Evolutionary conservation across 352 stramenopile species (phyloP).

Genomic region (Pythium sukuiense): DNA sequence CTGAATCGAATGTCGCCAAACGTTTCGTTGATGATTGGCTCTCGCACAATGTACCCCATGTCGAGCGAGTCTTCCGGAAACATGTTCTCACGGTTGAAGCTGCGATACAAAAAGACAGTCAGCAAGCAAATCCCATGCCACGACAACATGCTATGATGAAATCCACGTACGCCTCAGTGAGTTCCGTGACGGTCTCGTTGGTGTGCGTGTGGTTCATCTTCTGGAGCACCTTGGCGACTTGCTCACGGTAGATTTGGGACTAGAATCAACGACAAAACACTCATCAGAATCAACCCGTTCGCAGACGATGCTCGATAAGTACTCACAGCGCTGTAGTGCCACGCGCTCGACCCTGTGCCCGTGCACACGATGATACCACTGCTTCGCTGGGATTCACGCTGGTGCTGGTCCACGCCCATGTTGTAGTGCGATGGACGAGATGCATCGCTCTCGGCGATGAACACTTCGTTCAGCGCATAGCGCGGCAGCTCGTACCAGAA

Average conservation of each 20-base stretch:
- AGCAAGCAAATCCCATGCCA: not conserved
- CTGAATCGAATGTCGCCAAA: slow-evolving; percentile 89
- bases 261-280: slow-evolving; percentile 24
- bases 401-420: slow-evolving; percentile 86
- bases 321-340: slow-evolving; percentile 86
- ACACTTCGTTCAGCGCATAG: slow-evolving; percentile 89
- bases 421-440: slow-evolving; percentile 87
- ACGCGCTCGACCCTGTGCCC: slow-evolving; percentile 85
- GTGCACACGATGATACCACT: slow-evolving; percentile 89
- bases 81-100: slow-evolving; percentile 86
- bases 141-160: not conserved
- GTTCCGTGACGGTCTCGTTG: slow-evolving; percentile 85
- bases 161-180: slow-evolving; percentile 75
- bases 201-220: slow-evolving; percentile 88
- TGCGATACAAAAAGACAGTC: slow-evolving; percentile 20
- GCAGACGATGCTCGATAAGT: too few species aligned
- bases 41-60: slow-evolving; percentile 85
- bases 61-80: slow-evolving; percentile 82
- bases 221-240: slow-evolving; percentile 80
- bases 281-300: not conserved
- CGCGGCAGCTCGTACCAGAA: slow-evolving; percentile 86
- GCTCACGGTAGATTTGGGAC: slow-evolving; percentile 86
- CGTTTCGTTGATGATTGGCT: slow-evolving; percentile 89
- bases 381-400: slow-evolving; percentile 85
- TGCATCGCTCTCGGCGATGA: slow-evolving; percentile 86